Conservation (phyloP, 1,284 basidiomycete species). For the Wolfiporia cocos region DNA sequence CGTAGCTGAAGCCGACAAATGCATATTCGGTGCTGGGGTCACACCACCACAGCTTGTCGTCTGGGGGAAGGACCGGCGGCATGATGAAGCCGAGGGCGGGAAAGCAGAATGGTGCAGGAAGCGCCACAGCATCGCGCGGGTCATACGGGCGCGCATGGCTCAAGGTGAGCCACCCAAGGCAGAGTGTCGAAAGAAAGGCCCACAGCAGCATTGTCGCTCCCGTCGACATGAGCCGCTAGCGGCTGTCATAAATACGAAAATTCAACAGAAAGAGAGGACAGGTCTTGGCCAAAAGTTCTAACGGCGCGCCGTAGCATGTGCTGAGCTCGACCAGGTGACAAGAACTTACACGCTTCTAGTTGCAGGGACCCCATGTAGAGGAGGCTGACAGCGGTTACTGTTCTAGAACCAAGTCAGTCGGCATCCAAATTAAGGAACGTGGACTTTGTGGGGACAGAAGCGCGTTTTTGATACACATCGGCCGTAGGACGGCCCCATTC, state of each 20-base stretch:
- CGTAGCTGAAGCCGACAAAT: slow-evolving; percentile 71
- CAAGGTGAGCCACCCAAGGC: neutral
- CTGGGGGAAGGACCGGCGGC: slow-evolving; percentile 41
- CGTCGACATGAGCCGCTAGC: neutral
- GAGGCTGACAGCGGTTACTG: no score
- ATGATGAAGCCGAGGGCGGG: slow-evolving; percentile 53
- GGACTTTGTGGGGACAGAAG: no score
- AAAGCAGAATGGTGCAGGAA: slow-evolving; percentile 35
- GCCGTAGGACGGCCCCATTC: no score
- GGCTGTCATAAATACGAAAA: neutral
- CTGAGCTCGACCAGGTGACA: no score
- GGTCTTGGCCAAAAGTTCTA: neutral
- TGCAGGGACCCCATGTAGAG: no score
- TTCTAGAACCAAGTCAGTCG: no score
- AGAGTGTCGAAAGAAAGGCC: neutral
- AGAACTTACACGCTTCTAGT: no score
- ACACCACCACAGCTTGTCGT: slow-evolving; percentile 59
- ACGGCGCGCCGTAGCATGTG: no score
- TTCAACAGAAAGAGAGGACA: neutral
- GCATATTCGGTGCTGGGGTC: slow-evolving; percentile 54
- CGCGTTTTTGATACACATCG: no score
- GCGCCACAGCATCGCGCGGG: neutral
- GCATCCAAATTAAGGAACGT: no score
- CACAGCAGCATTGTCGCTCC: neutral
- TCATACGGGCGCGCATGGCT: neutral